A percentile compares a stretch with the other conserved stretches of the same genome.
Conservation (phyloP, 2,329 filamentous ascomycete species). For the Cryphonectria nitschkei region DNA sequence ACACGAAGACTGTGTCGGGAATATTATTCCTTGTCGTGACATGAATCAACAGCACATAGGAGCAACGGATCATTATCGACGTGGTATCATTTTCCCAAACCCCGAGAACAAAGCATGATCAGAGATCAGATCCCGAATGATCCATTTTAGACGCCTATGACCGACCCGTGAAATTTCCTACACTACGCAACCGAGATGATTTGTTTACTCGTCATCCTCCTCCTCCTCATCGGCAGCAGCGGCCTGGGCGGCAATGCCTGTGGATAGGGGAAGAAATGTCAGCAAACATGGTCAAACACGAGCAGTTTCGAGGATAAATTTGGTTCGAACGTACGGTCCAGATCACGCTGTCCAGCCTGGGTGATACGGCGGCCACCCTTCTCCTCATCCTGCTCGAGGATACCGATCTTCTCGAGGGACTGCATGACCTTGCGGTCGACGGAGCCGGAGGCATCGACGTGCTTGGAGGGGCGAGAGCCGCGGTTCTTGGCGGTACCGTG, state of each 20-base stretch:
- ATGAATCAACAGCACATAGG: conserved; percentile 16
- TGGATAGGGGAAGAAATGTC: conserved; percentile 9
- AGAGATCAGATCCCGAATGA: conserved; percentile 23
- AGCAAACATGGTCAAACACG: neutral
- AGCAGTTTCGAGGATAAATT: too few relatives aligned
- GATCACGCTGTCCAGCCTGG: conserved; percentile 96
- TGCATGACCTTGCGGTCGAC: conserved; percentile 98
- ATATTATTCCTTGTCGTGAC: neutral
- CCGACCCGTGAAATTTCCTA: conserved; percentile 23
- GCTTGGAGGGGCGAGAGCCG: conserved; percentile 85
- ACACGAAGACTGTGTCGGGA: neutral
- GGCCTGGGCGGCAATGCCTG: conserved; percentile 78
- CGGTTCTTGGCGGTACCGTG: conserved; percentile 98
- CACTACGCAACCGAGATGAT: conserved; percentile 21
- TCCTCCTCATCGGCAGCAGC: conserved; percentile 74
- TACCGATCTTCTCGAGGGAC: conserved; percentile 98
- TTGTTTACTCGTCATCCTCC: conserved; percentile 67
- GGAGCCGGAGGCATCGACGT: conserved; percentile 92
- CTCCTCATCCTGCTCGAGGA: conserved; percentile 96
- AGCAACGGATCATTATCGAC: conserved; percentile 25
- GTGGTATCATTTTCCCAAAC: conserved; percentile 31
- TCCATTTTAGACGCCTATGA: conserved; percentile 30
- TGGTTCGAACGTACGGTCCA: conserved; percentile 69
- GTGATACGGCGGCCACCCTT: conserved; percentile 99
- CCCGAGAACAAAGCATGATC: conserved; percentile 28